Conservation (phyloP, 2,329 filamentous ascomycete species). For the Aspergillus brasiliensis region DNA sequence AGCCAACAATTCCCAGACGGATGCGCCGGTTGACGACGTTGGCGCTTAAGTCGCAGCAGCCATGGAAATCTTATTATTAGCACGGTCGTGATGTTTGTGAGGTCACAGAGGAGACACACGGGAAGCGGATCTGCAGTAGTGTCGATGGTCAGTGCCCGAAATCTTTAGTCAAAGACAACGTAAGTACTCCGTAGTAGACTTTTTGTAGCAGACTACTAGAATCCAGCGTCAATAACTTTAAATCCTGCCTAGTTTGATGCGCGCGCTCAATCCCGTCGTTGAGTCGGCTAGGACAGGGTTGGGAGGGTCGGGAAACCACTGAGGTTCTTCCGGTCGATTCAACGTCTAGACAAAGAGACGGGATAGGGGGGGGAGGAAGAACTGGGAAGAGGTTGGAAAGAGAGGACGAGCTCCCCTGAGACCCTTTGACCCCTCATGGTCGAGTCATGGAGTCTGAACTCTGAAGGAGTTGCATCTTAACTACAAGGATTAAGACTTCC, state of each 20-base stretch:
- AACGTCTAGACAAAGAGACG: background rate
- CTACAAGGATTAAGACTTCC: constrained; percentile 1
- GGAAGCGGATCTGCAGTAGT: background rate
- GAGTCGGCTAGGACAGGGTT: background rate
- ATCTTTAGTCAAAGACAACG: background rate
- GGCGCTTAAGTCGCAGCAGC: constrained; percentile 11
- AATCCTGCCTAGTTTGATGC: constrained; percentile 14
- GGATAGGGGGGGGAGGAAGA: background rate
- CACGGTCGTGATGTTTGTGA: background rate
- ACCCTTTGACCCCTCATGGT: background rate
- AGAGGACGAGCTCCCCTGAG: background rate
- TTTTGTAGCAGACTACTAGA: no score
- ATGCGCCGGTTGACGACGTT: constrained; percentile 5
- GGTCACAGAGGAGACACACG: background rate
- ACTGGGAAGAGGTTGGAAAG: background rate
- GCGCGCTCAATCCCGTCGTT: background rate
- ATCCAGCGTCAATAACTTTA: constrained; percentile 15
- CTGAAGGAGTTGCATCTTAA: background rate
- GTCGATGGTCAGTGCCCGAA: constrained; percentile 6
- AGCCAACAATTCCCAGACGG: constrained; percentile 2
- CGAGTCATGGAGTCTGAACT: background rate
- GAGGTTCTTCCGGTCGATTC: background rate
- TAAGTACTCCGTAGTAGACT: background rate
- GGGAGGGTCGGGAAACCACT: background rate
- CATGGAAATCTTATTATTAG: constrained; percentile 7